These are phyloP conservation scores for Cercospora sesami DNA, from an alignment of 2,329 filamentous ascomycete genomes.

Conservation along the genomic window DNA sequence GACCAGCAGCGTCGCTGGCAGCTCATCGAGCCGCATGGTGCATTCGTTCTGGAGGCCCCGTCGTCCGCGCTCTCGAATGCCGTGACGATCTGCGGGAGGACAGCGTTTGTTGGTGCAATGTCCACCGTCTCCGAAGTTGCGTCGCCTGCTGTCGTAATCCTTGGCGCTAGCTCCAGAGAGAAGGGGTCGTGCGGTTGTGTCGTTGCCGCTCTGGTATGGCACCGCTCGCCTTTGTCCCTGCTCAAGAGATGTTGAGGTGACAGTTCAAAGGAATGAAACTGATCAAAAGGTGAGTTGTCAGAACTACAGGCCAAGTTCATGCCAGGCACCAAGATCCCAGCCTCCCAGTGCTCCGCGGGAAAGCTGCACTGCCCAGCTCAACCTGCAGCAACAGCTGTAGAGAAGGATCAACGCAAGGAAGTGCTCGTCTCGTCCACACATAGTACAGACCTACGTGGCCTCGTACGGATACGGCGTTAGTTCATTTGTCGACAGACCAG, in stretches of 20 bases:
- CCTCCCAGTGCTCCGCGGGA: neutral
- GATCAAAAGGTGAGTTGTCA: neutral
- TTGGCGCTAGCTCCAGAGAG: neutral
- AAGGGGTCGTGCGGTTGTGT: slow-evolving; percentile 2
- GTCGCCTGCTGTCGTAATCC: slow-evolving; percentile 6
- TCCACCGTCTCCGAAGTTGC: neutral
- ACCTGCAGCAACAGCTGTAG: neutral
- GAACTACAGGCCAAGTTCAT: neutral
- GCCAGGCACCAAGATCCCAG: slow-evolving; percentile 1
- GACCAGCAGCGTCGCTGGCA: slow-evolving; percentile 28
- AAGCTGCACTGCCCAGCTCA: slow-evolving; percentile 1
- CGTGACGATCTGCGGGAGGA: neutral
- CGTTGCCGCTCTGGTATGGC: neutral
- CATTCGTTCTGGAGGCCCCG: slow-evolving; percentile 4
- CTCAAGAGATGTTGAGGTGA: neutral
- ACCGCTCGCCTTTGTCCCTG: neutral
- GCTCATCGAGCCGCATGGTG: slow-evolving; percentile 28
- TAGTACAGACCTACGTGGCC: neutral
- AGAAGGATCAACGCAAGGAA: slow-evolving; percentile 1
- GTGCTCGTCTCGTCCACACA: neutral
- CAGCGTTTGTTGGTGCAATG: slow-evolving; percentile 7
- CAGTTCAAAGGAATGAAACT: neutral
- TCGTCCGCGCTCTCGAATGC: slow-evolving; percentile 1
- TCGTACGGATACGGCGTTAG: neutral
- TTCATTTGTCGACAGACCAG: neutral